A percentile compares a stretch with the other conserved stretches of the same genome.
phyloP scores from a whole-genome alignment of 805 yeast genomes.

The Starmerella bombicola region DNA sequence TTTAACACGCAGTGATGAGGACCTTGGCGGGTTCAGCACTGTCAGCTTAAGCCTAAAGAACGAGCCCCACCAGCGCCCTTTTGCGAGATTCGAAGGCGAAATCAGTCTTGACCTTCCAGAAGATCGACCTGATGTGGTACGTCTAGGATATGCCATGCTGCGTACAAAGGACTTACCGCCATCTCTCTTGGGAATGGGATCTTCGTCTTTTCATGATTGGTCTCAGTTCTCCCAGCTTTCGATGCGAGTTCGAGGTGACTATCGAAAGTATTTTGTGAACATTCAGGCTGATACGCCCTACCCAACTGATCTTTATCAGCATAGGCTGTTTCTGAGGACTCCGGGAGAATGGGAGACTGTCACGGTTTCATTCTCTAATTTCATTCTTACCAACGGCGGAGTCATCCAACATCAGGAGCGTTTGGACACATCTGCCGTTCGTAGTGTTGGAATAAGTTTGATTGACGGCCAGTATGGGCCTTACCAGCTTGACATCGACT shows the following conservation, averaged over 20 bases:
- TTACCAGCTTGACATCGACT: slow-evolving; percentile 53
- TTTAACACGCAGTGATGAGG: slow-evolving; percentile 56
- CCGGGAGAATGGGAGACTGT: slow-evolving; percentile 80
- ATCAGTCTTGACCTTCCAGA: slow-evolving; percentile 54
- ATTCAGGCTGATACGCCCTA: slow-evolving; percentile 71
- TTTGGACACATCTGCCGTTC: slow-evolving; percentile 51
- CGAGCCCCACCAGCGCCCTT: slow-evolving; percentile 21
- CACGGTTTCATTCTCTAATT: slow-evolving; percentile 60
- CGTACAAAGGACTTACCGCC: slow-evolving; percentile 55
- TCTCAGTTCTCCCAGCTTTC: slow-evolving; percentile 48
- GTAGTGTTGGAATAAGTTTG: slow-evolving; percentile 66
- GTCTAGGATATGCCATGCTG: slow-evolving; percentile 71
- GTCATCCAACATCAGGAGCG: slow-evolving; percentile 43
- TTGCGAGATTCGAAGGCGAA: slow-evolving; percentile 61
- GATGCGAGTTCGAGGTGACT: slow-evolving; percentile 58
- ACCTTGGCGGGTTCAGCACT: slow-evolving; percentile 67
- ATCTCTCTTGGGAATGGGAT: slow-evolving; percentile 30
- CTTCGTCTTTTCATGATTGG: slow-evolving; percentile 57
- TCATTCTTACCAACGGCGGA: slow-evolving; percentile 79
- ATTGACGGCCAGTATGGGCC: slow-evolving; percentile 72
- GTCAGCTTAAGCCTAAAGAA: slow-evolving; percentile 39
- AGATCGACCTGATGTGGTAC: slow-evolving; percentile 48
- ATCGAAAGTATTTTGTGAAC: slow-evolving; percentile 63
- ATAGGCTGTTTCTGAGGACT: slow-evolving; percentile 54
- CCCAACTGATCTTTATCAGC: slow-evolving; percentile 70